Percentiles rank a stretch among this genome's conserved stretches.
These are phyloP conservation scores for Mycena crocata DNA, from an alignment of 768 basidiomycete genomes.

Conservation along the genomic window DNA sequence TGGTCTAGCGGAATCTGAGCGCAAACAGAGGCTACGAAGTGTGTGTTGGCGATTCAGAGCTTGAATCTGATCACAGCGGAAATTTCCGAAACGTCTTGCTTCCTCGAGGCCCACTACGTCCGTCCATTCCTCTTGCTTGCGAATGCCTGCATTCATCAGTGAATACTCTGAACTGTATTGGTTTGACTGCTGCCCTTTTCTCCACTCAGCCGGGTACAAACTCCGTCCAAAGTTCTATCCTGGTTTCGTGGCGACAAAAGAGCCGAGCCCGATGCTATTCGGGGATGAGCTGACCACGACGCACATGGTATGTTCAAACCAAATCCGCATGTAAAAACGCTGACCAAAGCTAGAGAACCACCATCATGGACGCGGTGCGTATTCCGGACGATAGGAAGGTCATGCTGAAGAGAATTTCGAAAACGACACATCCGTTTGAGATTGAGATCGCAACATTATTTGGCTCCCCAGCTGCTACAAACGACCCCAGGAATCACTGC, in stretches of 20 bases:
- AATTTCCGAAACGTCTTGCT: too few species aligned
- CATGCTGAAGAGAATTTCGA: conserved; percentile 5
- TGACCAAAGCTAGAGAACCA: neutral
- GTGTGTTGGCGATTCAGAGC: too few species aligned
- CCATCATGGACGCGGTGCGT: conserved; percentile 9
- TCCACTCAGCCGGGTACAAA: neutral
- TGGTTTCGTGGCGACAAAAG: neutral
- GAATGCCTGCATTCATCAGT: too few species aligned
- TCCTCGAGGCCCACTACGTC: too few species aligned
- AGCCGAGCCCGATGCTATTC: neutral
- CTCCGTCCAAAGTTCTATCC: neutral
- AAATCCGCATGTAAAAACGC: neutral
- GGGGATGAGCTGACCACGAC: neutral
- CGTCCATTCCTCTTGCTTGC: too few species aligned
- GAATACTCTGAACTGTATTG: too few species aligned
- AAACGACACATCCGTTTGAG: neutral
- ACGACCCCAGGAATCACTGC: conserved; percentile 1
- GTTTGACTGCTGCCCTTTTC: neutral
- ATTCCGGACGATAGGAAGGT: neutral
- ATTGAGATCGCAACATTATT: neutral
- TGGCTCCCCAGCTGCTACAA: neutral
- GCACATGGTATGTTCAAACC: neutral
- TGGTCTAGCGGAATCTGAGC: too few species aligned
- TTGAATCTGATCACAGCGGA: too few species aligned
- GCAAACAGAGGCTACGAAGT: too few species aligned